Percentiles rank a stretch among this genome's conserved stretches.
phyloP scores from a whole-genome alignment of 108 stramenopile species.

The Nitzschia sp. region DNA sequence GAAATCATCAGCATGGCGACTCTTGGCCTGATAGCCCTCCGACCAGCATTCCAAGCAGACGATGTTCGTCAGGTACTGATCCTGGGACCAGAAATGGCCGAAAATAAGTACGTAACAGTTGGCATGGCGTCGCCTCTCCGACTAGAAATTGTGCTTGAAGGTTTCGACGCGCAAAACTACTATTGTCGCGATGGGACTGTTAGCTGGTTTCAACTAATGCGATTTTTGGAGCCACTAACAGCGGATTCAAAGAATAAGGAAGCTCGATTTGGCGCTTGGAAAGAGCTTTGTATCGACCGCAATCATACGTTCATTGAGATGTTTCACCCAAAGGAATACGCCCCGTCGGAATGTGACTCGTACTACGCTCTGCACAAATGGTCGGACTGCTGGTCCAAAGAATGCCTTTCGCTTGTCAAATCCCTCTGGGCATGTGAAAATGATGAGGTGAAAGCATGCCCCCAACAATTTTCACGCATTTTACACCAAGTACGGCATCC shows the following conservation, averaged over 20 bases:
- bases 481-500: conserved; percentile 63
- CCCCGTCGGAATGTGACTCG: conserved; percentile 8
- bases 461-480: conserved; percentile 15
- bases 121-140: conserved; percentile 14
- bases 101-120: conserved; percentile 18
- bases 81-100: conserved; percentile 39
- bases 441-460: not conserved
- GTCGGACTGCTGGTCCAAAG: conserved; percentile 49
- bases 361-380: conserved; percentile 12
- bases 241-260: conserved; percentile 17
- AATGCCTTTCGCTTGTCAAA: conserved; percentile 40
- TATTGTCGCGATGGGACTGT: conserved; percentile 46
- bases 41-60: conserved; percentile 40
- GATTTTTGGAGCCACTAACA: conserved; percentile 17
- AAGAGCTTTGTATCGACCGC: conserved; percentile 33
- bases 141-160: conserved; percentile 41
- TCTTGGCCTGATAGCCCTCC: conserved; percentile 11
- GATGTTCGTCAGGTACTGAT: conserved; percentile 60
- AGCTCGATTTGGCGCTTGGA: conserved; percentile 19
- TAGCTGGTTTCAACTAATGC: conserved; percentile 31
- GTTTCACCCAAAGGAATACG: conserved; percentile 55
- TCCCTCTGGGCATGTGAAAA: conserved; percentile 54
- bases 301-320: not conserved
- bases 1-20: conserved; percentile 18
- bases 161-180: conserved; percentile 3